A percentile compares a stretch with the other conserved stretches of the same genome.
Conservation (phyloP, 1,284 basidiomycete genomes). For the Austroboletus rostrupii region DNA sequence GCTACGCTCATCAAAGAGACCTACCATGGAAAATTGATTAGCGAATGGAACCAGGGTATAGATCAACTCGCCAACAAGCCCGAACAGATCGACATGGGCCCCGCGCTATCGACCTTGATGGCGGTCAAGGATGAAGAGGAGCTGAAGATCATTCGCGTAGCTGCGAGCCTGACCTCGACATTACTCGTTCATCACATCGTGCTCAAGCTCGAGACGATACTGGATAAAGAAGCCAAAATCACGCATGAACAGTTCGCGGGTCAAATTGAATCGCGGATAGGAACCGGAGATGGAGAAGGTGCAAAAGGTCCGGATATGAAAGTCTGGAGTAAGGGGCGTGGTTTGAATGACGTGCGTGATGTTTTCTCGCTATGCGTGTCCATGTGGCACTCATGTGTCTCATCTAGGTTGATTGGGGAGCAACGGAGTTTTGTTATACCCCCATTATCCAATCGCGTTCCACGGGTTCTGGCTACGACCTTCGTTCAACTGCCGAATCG, state of each 20-base stretch:
- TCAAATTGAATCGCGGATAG: conserved; percentile 84
- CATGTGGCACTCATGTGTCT: conserved; percentile 5
- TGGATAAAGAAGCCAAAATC: conserved; percentile 89
- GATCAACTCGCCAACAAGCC: conserved; percentile 53
- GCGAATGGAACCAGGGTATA: conserved; percentile 73
- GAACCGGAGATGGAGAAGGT: conserved; percentile 72
- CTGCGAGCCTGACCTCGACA: conserved; percentile 81
- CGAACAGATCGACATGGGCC: conserved; percentile 75
- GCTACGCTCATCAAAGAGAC: conserved; percentile 76
- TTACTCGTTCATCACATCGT: conserved; percentile 85
- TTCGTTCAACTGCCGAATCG: conserved; percentile 84
- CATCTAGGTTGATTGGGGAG: conserved; percentile 76
- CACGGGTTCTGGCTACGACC: conserved; percentile 78
- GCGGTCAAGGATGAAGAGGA: conserved; percentile 91
- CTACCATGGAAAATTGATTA: conserved; percentile 74
- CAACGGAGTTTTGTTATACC: conserved; percentile 91
- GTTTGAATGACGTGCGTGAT: conserved; percentile 54
- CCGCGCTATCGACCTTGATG: conserved; percentile 75
- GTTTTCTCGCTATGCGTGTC: neutral
- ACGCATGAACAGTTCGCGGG: conserved; percentile 83
- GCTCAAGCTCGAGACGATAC: conserved; percentile 83
- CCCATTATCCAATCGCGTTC: conserved; percentile 95
- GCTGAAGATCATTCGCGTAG: conserved; percentile 75
- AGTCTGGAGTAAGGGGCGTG: conserved; percentile 79
- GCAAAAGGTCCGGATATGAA: conserved; percentile 85